Conservation (phyloP, 2,329 filamentous ascomycete species). For the Ophiostoma himal-ulmi region DNA sequence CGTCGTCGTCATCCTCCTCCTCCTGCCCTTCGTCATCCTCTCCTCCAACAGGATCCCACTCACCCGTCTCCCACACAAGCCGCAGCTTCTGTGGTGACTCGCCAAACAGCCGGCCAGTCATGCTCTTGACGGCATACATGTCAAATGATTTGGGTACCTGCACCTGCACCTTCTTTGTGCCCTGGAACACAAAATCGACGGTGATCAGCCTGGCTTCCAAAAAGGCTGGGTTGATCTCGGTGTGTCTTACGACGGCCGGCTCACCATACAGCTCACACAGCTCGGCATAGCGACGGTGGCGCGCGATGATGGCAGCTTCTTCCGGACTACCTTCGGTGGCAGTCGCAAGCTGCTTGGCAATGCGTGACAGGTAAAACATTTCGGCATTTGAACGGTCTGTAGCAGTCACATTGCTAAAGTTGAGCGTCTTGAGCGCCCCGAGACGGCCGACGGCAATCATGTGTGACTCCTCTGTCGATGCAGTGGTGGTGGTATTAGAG, state of each 20-base stretch:
- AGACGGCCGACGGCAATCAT: conserved; percentile 82
- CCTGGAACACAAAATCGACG: conserved; percentile 47
- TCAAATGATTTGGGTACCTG: conserved; percentile 71
- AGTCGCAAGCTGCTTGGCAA: conserved; percentile 66
- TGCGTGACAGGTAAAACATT: conserved; percentile 84
- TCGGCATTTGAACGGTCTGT: conserved; percentile 83
- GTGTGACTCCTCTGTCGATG: conserved; percentile 68
- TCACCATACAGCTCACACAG: conserved; percentile 72
- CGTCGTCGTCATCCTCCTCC: conserved; percentile 43
- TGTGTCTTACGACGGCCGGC: conserved; percentile 55
- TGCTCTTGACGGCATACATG: conserved; percentile 73
- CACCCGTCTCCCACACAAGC: conserved; percentile 82
- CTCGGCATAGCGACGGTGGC: conserved; percentile 66
- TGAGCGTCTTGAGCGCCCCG: conserved; percentile 59
- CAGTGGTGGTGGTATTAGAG: neutral
- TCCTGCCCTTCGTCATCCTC: conserved; percentile 54
- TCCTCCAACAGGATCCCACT: conserved; percentile 72
- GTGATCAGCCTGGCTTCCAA: conserved; percentile 71
- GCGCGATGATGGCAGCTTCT: conserved; percentile 49
- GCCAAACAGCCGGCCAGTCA: conserved; percentile 66
- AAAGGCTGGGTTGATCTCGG: conserved; percentile 66
- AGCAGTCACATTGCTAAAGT: conserved; percentile 64
- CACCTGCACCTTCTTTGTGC: conserved; percentile 31
- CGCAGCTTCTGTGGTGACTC: conserved; percentile 57
- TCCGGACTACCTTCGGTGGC: conserved; percentile 49